Evolutionary conservation across 2,329 filamentous ascomycete species (phyloP), one percentile per base, ranked within the genome.

Genomic region (Phialophora macrospora): DNA sequence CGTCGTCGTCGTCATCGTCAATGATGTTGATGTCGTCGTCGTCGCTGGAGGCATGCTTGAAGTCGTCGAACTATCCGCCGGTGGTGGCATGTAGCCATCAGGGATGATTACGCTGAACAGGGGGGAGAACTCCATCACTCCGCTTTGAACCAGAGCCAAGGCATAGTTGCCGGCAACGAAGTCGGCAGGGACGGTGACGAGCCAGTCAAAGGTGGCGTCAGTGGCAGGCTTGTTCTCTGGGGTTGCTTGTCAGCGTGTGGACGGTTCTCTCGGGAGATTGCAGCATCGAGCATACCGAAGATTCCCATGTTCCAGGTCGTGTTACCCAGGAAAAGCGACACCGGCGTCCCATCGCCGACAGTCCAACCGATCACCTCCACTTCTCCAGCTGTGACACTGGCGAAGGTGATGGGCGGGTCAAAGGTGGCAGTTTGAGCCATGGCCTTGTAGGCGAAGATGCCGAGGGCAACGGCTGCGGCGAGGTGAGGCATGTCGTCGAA

Each of bases 241-340:
- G 12, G n/a, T 14, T 11, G 24, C 20, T 34, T 14, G 59, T 62
- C 32, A 55, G 49, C 30, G 20, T 12, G 55, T 12, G 26, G n/a
- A 22, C 32, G 14, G 38, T 34, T 12, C 32, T 30, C 41, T 41
- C 24, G 52, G 12, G 28, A 20, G 52, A 5, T 14, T 1, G 32
- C 62, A 28, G 48, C 49, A 55, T n/a, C 38, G 38, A n/a, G 68
- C 63, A 46, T 65, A 71, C 70, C 63, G 61, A 68, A 68, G 44
- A 72, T 56, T 26, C 64, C 38, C 32, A 41, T 58, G 12, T 61
- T 64, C 64, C 63, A 69, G 32, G 54, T 68, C 5, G 59, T 57
- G 58, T 71, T 71, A 17, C 66, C 68, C 28, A 72, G 52, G 54
- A 64, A 62, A 22, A 72, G 51, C 22, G 67, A 63, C 12, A 72